Evolutionary conservation across 2,329 filamentous ascomycete genomes (phyloP).

Genomic region (Colletotrichum filicis): DNA sequence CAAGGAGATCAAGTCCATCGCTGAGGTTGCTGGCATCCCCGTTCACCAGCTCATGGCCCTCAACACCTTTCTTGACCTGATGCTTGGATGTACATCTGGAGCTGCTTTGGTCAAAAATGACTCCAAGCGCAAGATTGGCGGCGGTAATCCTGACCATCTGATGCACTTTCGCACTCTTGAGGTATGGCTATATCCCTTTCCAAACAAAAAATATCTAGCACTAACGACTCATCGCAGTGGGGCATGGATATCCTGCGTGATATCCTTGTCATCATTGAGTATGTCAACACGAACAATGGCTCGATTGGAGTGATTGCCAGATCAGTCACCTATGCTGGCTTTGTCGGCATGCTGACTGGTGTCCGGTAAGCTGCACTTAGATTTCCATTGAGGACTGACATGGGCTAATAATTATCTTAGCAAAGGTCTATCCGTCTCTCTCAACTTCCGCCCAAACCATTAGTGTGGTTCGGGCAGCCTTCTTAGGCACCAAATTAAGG

Average conservation of each 20-base stretch:
- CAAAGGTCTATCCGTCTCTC: conserved; percentile 55
- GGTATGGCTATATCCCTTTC: background rate
- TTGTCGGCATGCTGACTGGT: conserved; percentile 62
- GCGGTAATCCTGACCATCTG: conserved; percentile 44
- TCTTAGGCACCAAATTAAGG: conserved; percentile 60
- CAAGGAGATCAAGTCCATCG: conserved; percentile 66
- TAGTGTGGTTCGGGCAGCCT: conserved; percentile 48
- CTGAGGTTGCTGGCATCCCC: conserved; percentile 57
- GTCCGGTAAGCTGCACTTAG: conserved; percentile 48
- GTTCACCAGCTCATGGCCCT: conserved; percentile 68
- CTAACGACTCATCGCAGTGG: conserved; percentile 46
- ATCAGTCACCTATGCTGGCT: conserved; percentile 62
- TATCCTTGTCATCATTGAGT: conserved; percentile 64
- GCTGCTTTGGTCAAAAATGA: background rate
- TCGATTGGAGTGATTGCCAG: conserved; percentile 53
- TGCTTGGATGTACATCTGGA: conserved; percentile 72
- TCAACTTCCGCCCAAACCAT: conserved; percentile 63
- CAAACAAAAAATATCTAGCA: background rate
- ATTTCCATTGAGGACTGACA: background rate
- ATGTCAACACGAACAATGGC: conserved; percentile 46
- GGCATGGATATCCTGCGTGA: conserved; percentile 61
- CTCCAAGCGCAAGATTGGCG: no score
- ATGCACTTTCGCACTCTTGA: conserved; percentile 65
- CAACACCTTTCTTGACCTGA: conserved; percentile 68
- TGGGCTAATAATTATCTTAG: conserved; percentile 35